Conservation (phyloP, 805 yeast genomes). For the Priceomyces melissophilus region DNA sequence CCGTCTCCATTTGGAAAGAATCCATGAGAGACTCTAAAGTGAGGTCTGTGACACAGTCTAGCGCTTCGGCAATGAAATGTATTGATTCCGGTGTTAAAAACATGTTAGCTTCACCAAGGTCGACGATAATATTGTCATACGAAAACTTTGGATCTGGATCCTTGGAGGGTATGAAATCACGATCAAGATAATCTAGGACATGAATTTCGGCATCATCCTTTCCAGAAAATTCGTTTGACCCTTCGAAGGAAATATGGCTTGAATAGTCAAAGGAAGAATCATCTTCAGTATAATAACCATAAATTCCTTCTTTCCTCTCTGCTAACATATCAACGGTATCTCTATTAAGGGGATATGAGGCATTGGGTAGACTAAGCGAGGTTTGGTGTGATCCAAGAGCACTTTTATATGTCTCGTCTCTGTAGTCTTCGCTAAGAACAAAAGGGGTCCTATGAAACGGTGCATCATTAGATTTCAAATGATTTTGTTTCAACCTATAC, state of each 20-base stretch:
- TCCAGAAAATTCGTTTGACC: neutral
- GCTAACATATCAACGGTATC: conserved; percentile 15
- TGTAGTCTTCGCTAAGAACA: conserved; percentile 50
- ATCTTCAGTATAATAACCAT: neutral
- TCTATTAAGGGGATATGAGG: conserved; percentile 55
- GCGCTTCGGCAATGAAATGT: conserved; percentile 33
- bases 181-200: conserved; percentile 19
- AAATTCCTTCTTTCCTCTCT: neutral
- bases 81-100: conserved; percentile 46
- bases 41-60: conserved; percentile 29
- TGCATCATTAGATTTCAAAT: conserved; percentile 68
- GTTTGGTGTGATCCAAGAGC: conserved; percentile 54
- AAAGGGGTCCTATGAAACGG: conserved; percentile 81
- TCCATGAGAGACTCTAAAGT: conserved; percentile 57
- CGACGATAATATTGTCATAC: conserved; percentile 53
- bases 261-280: neutral
- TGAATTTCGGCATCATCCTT: neutral
- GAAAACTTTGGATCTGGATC: conserved; percentile 39
- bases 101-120: conserved; percentile 49
- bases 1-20: conserved; percentile 56
- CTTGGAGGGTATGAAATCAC: conserved; percentile 29
- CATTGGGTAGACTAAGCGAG: conserved; percentile 60
- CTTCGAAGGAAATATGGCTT: conserved; percentile 1
- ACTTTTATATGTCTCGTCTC: conserved; percentile 46
- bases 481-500: conserved; percentile 56